These are phyloP conservation scores for Xylariaceae sp. DNA, from an alignment of 2,329 filamentous ascomycete genomes.

Conservation along the genomic window DNA sequence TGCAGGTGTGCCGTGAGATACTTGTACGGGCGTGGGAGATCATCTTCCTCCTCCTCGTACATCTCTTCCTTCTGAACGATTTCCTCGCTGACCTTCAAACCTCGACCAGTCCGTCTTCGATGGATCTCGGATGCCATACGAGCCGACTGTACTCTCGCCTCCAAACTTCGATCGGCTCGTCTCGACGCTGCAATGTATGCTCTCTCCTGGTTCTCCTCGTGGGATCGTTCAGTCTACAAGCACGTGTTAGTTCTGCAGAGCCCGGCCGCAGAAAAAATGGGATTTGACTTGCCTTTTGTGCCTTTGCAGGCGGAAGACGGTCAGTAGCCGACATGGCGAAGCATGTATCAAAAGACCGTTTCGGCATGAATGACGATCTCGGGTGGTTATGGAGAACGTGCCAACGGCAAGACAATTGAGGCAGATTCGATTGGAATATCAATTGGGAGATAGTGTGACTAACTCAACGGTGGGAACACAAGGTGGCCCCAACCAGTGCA, in stretches of 20 bases:
- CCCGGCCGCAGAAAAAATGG: background rate
- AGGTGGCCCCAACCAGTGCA: background rate
- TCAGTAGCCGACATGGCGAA: slow-evolving; percentile 38
- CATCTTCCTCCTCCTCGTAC: slow-evolving; percentile 94
- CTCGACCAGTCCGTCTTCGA: slow-evolving; percentile 82
- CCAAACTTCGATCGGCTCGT: slow-evolving; percentile 81
- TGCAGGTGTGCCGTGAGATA: slow-evolving; percentile 65
- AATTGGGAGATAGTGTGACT: background rate
- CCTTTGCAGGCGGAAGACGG: slow-evolving; percentile 38
- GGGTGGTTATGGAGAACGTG: background rate
- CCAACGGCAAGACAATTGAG: background rate
- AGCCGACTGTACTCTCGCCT: slow-evolving; percentile 87
- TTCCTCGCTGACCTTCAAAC: slow-evolving; percentile 78
- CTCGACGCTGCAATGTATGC: slow-evolving; percentile 92
- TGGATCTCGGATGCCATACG: slow-evolving; percentile 88
- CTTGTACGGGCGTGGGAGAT: slow-evolving; percentile 68
- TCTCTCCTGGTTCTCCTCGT: slow-evolving; percentile 82
- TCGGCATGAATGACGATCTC: slow-evolving; percentile 39
- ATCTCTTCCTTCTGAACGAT: slow-evolving; percentile 91
- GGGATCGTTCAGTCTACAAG: slow-evolving; percentile 69
- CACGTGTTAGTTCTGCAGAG: slow-evolving; percentile 24
- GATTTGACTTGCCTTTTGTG: slow-evolving; percentile 36
- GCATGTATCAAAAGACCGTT: slow-evolving; percentile 41
- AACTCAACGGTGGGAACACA: background rate
- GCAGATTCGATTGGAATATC: background rate